Base-by-base conservation (phyloP, 768 basidiomycete genomes). In the Myochromella boudieri region DNA sequence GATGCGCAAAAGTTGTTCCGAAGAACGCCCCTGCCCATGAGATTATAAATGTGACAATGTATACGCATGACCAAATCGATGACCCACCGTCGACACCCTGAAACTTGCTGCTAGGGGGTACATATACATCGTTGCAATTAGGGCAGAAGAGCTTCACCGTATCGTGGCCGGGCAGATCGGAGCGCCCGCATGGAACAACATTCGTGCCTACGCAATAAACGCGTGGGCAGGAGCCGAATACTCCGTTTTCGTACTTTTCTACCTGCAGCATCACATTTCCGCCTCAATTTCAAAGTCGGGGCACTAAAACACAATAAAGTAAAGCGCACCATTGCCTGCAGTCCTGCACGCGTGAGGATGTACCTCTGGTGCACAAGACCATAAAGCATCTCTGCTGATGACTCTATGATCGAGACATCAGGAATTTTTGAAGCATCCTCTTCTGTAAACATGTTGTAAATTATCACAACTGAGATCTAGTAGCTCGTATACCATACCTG, bases 111-210 rank as follows among this genome's bases (percentile, higher is more conserved):
- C 91, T 94, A 6, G 95, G 94, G 3, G 97, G 97, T 0, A 85
- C 81, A 66, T 95, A 99, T 55, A 97, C 90, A 63, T 99, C 97
- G 54, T 95, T 91, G 68, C 97, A 99, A 67, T 94, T 97, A 12
- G 97, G 92, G 67, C 97, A 99, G 68, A 87, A 98, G 33, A 99
- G 78, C 66, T 98, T 98, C 57, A 99, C 97, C 1, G 95, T 98
- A 65, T 99, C 97, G 40, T 93, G 75, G 14, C 95, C 97, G 20
- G 97, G 95, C 50, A 97, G 77, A 70, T 99, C 97, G 25, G 91
- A 92, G 51, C 95, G 80, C 43, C 97, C 97, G 59, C 93, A 95
- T 2, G 97, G 97, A 11, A 97, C 87, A 37, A 98, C 90, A 51
- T 90, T 87, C 60, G 81, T 84, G 6, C 87, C 82, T 48, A 87